These are phyloP conservation scores for Eleusine indica DNA, from an alignment of 176 grass and related monocot species.

Conservation along the genomic window DNA sequence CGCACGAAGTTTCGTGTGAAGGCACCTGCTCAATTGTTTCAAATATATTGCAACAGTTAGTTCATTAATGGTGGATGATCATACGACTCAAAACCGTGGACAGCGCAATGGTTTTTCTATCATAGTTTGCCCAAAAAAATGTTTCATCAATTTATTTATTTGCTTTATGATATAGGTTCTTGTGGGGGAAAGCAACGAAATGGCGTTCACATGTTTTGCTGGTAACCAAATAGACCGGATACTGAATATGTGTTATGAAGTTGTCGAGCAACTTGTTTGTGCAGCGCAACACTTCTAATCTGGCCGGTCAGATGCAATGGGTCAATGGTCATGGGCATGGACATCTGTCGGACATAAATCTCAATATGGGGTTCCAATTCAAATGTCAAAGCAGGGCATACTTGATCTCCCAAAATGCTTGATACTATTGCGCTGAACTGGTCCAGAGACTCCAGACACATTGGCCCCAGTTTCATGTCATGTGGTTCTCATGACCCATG, in stretches of 20 bases:
- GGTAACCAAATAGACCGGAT: neutral
- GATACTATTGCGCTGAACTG: neutral
- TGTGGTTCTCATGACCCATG: conserved; percentile 4
- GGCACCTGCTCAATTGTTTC: neutral
- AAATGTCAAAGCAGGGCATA: neutral
- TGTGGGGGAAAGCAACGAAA: conserved; percentile 20
- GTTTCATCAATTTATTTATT: neutral
- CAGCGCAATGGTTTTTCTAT: neutral
- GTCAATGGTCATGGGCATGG: neutral
- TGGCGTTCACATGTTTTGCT: neutral
- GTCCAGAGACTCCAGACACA: neutral
- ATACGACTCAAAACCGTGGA: neutral
- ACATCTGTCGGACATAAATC: conserved; percentile 4
- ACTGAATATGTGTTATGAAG: neutral
- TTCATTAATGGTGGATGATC: neutral
- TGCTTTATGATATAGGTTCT: neutral
- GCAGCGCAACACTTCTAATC: neutral
- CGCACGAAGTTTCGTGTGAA: neutral
- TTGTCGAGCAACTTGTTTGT: conserved; percentile 8
- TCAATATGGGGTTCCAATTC: neutral
- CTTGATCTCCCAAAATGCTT: neutral
- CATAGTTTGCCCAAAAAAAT: neutral
- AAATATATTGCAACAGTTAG: neutral
- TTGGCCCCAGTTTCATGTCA: neutral
- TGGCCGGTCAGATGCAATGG: neutral